Evolutionary conservation across 164 flowering plant genomes (phyloP).

Genomic region (Warburgia ugandensis): DNA sequence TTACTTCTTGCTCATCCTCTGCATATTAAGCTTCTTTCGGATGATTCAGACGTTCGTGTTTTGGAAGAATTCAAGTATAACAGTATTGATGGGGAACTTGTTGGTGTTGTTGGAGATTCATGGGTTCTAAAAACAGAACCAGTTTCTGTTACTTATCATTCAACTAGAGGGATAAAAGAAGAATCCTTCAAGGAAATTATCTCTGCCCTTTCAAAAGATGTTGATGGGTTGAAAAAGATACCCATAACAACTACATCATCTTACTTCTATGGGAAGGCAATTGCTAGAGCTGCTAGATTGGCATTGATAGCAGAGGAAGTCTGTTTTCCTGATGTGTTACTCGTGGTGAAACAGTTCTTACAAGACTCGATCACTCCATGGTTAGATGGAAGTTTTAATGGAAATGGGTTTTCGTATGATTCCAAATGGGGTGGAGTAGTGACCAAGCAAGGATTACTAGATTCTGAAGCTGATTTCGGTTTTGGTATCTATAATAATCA

Average conservation of each 20-base stretch:
- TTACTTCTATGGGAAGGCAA: conserved; percentile 81
- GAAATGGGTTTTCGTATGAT: conserved; percentile 80
- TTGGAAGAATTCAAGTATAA: conserved; percentile 56
- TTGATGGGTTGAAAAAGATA: conserved; percentile 33
- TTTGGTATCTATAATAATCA: conserved; percentile 89
- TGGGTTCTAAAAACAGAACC: conserved; percentile 62
- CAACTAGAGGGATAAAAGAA: conserved; percentile 32
- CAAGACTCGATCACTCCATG: conserved; percentile 70
- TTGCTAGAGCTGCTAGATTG: conserved; percentile 86
- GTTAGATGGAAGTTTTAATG: conserved; percentile 66
- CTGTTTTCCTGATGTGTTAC: conserved; percentile 42
- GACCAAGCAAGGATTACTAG: conserved; percentile 54
- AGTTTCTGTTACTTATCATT: conserved; percentile 79
- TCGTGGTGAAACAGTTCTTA: conserved; percentile 45
- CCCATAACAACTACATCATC: conserved; percentile 52
- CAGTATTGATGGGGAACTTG: conserved; percentile 92
- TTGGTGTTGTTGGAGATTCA: conserved; percentile 80
- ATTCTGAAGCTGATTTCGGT: conserved; percentile 83
- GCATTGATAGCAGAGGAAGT: conserved; percentile 93
- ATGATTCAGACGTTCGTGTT: conserved; percentile 26
- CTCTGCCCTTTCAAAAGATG: conserved; percentile 53
- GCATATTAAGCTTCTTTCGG: conserved; percentile 47
- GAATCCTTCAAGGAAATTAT: conserved; percentile 41
- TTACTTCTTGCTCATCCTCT: conserved; percentile 83
- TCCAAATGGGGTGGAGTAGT: conserved; percentile 84